phyloP scores from a whole-genome alignment of 805 yeast genomes.

The Wickerhamiella occidentalis region DNA sequence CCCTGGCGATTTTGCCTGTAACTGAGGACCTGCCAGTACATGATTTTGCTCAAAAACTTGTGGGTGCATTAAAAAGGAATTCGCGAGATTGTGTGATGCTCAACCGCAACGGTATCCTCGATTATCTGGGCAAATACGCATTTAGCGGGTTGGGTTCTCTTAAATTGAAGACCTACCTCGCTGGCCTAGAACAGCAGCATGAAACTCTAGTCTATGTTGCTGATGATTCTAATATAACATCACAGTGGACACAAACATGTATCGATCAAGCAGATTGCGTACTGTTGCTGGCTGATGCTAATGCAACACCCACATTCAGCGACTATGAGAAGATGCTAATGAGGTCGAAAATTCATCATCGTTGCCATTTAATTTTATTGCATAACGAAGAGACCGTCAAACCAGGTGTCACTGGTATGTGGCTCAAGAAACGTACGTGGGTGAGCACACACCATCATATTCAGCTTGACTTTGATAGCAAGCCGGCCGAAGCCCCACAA shows the following conservation, averaged over 20 bases:
- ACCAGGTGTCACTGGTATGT: constrained; percentile 72
- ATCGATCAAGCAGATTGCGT: constrained; percentile 92
- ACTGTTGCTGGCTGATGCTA: constrained; percentile 76
- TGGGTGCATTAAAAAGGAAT: constrained; percentile 56
- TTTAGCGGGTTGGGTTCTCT: constrained; percentile 78
- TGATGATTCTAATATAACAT: constrained; percentile 59
- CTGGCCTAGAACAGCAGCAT: constrained; percentile 79
- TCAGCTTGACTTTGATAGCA: constrained; percentile 39
- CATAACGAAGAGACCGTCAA: constrained; percentile 74
- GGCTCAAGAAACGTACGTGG: constrained; percentile 84
- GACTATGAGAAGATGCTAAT: constrained; percentile 72
- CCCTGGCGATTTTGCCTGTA: constrained; percentile 74
- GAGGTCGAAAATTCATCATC: constrained; percentile 66
- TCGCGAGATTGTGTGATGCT: constrained; percentile 64
- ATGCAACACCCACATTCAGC: constrained; percentile 58
- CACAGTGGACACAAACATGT: constrained; percentile 87
- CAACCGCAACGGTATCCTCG: constrained; percentile 71
- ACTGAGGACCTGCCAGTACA: constrained; percentile 71
- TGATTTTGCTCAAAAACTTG: constrained; percentile 67
- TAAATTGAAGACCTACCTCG: constrained; percentile 78
- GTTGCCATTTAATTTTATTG: constrained; percentile 72
- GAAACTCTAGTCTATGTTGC: constrained; percentile 84
- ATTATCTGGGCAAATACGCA: constrained; percentile 80
- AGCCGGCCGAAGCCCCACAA: constrained; percentile 15
- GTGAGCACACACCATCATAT: constrained; percentile 88